Conservation (phyloP, 108 stramenopile species). For the Cyclotella atomus region DNA sequence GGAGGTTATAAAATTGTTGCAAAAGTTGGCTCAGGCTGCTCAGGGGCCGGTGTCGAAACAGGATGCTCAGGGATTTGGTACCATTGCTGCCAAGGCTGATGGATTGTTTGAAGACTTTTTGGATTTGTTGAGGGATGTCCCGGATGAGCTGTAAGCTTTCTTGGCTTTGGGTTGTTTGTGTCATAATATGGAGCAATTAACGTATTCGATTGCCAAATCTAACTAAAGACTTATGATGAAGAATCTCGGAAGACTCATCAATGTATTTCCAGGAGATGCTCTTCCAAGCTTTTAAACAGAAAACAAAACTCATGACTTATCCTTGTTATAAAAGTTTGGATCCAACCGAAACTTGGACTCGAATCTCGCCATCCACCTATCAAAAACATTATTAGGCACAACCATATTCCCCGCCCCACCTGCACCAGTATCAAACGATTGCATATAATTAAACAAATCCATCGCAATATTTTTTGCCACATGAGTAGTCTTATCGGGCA, state of each 20-base stretch:
- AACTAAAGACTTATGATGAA: no score
- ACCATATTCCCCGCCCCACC: conserved; percentile 60
- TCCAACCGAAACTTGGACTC: conserved; percentile 69
- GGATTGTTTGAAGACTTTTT: conserved; percentile 67
- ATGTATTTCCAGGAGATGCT: no score
- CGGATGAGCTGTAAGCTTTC: conserved; percentile 54
- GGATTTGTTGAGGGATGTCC: conserved; percentile 69
- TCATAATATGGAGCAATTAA: no score
- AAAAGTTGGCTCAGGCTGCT: conserved; percentile 69
- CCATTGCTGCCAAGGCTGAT: conserved; percentile 50
- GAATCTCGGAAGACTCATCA: no score
- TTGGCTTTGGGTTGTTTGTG: background rate
- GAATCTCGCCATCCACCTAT: conserved; percentile 84
- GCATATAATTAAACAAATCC: conserved; percentile 84
- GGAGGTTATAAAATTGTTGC: conserved; percentile 57
- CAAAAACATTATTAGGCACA: conserved; percentile 87
- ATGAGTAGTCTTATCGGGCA: conserved; percentile 56
- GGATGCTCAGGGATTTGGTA: conserved; percentile 58
- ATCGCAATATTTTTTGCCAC: conserved; percentile 87
- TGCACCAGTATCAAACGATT: conserved; percentile 67
- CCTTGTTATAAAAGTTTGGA: conserved; percentile 85
- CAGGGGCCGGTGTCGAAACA: conserved; percentile 60
- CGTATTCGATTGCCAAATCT: no score
- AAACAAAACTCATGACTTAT: conserved; percentile 7
- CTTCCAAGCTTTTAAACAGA: no score